phyloP scores from a whole-genome alignment of 345 rosid genomes.

The Trapa incisa region DNA sequence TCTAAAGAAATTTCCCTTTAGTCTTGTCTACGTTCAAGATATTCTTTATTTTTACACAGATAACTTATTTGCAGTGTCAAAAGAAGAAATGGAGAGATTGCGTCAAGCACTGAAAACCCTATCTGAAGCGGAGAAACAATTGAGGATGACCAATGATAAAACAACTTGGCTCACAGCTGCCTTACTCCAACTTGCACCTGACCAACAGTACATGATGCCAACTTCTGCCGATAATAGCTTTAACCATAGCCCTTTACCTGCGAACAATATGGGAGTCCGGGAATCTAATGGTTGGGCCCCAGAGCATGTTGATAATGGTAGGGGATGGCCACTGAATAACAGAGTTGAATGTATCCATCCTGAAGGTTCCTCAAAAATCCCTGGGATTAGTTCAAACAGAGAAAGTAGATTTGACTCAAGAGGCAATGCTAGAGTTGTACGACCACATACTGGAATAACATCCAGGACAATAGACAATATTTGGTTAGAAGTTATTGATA shows the following conservation, averaged over 20 bases:
- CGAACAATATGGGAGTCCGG: conserved; percentile 24
- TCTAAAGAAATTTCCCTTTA: background rate
- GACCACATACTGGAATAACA: conserved; percentile 23
- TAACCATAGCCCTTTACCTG: conserved; percentile 35
- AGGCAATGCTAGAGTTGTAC: conserved; percentile 22
- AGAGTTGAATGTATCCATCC: conserved; percentile 23
- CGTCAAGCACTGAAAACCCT: conserved; percentile 85
- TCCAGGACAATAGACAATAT: conserved; percentile 52
- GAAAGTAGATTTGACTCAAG: conserved; percentile 25
- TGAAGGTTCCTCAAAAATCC: conserved; percentile 20
- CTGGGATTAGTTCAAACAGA: conserved; percentile 13
- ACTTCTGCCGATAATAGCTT: conserved; percentile 55
- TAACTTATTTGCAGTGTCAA: conserved; percentile 44
- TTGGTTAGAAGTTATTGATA: conserved; percentile 73
- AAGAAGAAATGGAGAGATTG: conserved; percentile 91
- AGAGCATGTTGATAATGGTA: conserved; percentile 21
- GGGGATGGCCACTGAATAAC: conserved; percentile 24
- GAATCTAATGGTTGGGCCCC: conserved; percentile 24
- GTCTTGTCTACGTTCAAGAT: background rate
- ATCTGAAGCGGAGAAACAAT: conserved; percentile 94
- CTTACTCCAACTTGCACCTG: conserved; percentile 96
- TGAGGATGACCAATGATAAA: conserved; percentile 83
- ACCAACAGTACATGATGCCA: conserved; percentile 65
- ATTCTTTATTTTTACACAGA: conserved; percentile 11
- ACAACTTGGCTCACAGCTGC: conserved; percentile 96